A percentile compares a stretch with the other conserved stretches of the same genome.
phyloP scores from a whole-genome alignment of 306 rosid species.

The Glycyrrhiza uralensis region DNA sequence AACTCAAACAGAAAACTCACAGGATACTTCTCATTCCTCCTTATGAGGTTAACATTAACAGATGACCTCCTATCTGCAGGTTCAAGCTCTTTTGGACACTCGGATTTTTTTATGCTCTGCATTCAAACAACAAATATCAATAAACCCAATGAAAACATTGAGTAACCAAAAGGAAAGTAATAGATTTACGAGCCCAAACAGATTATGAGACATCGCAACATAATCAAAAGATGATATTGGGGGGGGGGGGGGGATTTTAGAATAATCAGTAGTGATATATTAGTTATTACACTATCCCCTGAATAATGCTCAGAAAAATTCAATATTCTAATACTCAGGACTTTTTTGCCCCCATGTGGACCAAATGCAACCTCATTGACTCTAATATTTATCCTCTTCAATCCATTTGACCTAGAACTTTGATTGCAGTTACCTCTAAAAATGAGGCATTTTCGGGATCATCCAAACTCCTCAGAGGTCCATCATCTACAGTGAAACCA shows the following conservation, averaged over 20 bases:
- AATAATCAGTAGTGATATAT: no score
- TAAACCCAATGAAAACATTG: background rate
- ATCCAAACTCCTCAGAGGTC: constrained; percentile 76
- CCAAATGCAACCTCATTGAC: background rate
- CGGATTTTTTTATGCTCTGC: constrained; percentile 74
- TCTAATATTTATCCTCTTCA: background rate
- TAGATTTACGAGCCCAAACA: background rate
- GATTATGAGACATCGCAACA: background rate
- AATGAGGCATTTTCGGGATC: constrained; percentile 83
- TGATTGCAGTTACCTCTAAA: constrained; percentile 53
- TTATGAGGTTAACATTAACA: constrained; percentile 66
- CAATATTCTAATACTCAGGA: background rate
- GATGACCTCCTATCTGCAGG: constrained; percentile 63
- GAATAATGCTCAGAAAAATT: background rate
- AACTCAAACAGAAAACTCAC: constrained; percentile 43
- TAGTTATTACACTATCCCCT: background rate
- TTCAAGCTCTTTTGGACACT: constrained; percentile 79
- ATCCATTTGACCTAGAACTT: background rate
- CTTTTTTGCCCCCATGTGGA: background rate
- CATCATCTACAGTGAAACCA: constrained; percentile 75
- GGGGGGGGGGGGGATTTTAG: no score
- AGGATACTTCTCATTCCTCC: constrained; percentile 60
- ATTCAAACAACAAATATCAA: constrained; percentile 3
- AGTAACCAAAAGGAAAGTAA: background rate
- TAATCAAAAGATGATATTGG: background rate